Evolutionary conservation across 208 protist species (phyloP).

Genomic region (Crithidia expoeki): DNA sequence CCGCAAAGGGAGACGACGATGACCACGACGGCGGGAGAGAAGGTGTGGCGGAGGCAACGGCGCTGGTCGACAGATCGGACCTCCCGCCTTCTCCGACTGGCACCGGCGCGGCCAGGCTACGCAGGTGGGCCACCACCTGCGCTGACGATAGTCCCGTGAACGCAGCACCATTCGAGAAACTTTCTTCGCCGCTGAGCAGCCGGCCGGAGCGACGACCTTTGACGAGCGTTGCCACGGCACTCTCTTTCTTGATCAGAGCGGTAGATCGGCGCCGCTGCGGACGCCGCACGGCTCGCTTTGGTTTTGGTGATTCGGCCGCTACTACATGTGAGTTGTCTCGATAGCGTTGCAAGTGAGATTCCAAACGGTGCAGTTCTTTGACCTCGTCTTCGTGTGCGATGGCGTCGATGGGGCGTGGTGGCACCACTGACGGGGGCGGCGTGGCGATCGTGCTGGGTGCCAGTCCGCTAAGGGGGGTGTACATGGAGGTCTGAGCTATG

Average conservation of each 20-base stretch:
- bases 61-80: neutral
- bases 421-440: neutral
- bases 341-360: slow-evolving; percentile 9
- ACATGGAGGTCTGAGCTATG: neutral
- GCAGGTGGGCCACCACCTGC: slow-evolving; percentile 28
- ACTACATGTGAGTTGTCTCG: too few relatives aligned
- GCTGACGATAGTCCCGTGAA: neutral
- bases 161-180: neutral
- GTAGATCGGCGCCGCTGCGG: slow-evolving; percentile 11
- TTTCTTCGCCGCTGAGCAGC: neutral
- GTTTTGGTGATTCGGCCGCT: too few relatives aligned
- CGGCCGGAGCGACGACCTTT: neutral
- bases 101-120: slow-evolving; percentile 26
- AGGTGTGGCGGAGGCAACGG: neutral
- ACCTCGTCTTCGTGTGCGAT: slow-evolving; percentile 6
- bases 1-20: slow-evolving; percentile 21
- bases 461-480: neutral
- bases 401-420: slow-evolving; percentile 17
- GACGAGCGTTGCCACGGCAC: slow-evolving; percentile 12
- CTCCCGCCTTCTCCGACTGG: slow-evolving; percentile 14
- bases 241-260: slow-evolving; percentile 19
- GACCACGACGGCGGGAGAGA: slow-evolving; percentile 29
- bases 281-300: slow-evolving; percentile 6
- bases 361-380: neutral
- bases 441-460: neutral